Evolutionary conservation across 768 basidiomycete genomes (phyloP), one percentile per base, ranked within the genome.

Genomic region (Phaeotremella skinneri): DNA sequence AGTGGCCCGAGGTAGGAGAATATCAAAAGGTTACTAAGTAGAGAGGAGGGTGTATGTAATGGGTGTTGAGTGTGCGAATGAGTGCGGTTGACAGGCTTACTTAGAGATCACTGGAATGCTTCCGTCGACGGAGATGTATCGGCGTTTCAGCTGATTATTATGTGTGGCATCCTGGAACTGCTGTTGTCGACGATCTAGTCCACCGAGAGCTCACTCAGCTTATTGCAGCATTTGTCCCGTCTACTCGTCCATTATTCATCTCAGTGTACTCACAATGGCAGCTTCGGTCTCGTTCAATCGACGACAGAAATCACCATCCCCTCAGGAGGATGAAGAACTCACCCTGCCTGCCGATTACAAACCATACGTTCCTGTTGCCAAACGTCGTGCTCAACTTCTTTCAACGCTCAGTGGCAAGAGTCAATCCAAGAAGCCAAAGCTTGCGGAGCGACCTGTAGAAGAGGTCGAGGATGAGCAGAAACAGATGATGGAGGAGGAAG

Each of bases 321-420:
- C 55, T 20, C 34, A 53, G 26, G 57, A 61, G 11, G 61, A 57
- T 3, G 61, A 58, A 27, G 55, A 48, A 17, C 39, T 58, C 32
- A 13, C 48, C 26, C 53, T 67, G n/a, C 69, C 71, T 7, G 61
- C 57, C 50, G 76, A 81, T 21, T 92, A 91, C 70, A 85, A 87
- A 58, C 88, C 89, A 0, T 98, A 97, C 75, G 78, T 98, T 31
- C 85, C 94, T 11, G 86, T 97, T 31, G 83, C 88, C 16, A 87
- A 96, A 76, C 84, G 91, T 52, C 84, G 90, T 49, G 84, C 88
- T 69, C 85, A 86, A 45, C 89, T 87, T 66, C 81, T 94, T 4
- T 86, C 87, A 20, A 88, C 86, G 64, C 81, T 93, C 51, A 81
- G 64, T 0, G 26, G 51, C 1, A 71, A 69, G 53, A 82, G 80